phyloP scores from a whole-genome alignment of 805 yeast species.

The Tetrapisispora taiwanensis region DNA sequence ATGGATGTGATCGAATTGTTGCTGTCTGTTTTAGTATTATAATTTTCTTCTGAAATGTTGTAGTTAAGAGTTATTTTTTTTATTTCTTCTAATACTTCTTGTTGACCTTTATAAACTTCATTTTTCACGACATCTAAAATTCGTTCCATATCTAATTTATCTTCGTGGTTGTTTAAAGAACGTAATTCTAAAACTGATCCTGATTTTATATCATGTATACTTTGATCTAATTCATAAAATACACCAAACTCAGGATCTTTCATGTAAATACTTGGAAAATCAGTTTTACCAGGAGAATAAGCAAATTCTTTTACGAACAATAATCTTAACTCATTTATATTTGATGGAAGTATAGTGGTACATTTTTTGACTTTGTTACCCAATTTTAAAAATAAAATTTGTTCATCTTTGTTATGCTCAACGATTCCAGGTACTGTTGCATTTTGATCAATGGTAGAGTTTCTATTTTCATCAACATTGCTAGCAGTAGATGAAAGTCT shows the following conservation, averaged over 20 bases:
- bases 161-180: neutral
- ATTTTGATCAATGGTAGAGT: neutral
- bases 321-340: slow-evolving; percentile 43
- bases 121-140: slow-evolving; percentile 8
- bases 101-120: slow-evolving; percentile 11
- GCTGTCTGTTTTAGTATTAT: too few relatives aligned
- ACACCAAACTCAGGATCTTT: slow-evolving; percentile 50
- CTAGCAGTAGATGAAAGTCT: neutral
- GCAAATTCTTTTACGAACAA: slow-evolving; percentile 82
- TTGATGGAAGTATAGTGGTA: slow-evolving; percentile 20
- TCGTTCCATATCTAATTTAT: slow-evolving; percentile 2
- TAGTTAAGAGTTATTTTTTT: slow-evolving; percentile 4
- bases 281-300: slow-evolving; percentile 59
- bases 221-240: slow-evolving; percentile 74
- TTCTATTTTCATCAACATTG: neutral
- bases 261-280: slow-evolving; percentile 72
- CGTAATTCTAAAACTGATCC: slow-evolving; percentile 47
- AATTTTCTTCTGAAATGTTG: neutral
- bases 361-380: slow-evolving; percentile 49
- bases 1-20: too few relatives aligned
- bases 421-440: neutral
- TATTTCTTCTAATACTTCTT: slow-evolving; percentile 7
- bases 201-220: slow-evolving; percentile 44
- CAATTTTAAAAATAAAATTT: slow-evolving; percentile 39
- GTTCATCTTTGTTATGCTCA: neutral